Base-by-base conservation (phyloP, 176 grass and related monocot species). In the Avena insularis region DNA sequence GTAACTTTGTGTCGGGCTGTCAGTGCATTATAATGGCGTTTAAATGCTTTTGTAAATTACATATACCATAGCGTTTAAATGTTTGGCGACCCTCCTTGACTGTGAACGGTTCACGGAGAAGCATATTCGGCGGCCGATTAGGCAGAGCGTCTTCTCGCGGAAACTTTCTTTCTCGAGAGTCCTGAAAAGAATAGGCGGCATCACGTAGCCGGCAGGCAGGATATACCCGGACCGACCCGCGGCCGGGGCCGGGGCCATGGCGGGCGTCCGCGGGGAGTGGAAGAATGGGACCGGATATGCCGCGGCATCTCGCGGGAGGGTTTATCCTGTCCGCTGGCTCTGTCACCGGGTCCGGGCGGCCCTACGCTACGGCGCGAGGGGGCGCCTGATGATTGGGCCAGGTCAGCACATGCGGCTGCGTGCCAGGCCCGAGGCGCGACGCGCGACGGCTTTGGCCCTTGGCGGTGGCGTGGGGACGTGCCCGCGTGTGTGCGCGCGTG, bases 351-450 rank as follows among this genome's bases (percentile, higher is more conserved):
- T 4, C 46, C 71, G 9, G 9, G 9, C 19, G 69, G 69, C 69
- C 70, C 45, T 14, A 48, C 71, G 71, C 40, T 43, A 43, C 6
- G 38, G 38, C 38, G 38, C 38, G 38, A 43, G 38, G 38, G 6
- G 38, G 38, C 38, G 36, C 35, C 1, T 36, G 71, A 2, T 66
- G 17, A 83, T 48, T 79, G 58, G 89, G 20, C 77, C 69, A 88
- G 61, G 82, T 85, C 78, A 91, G 73, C 89, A 29, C 60, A 48
- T 77, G 59, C 69, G 57, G 66, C 48, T 9, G 51, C 11, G 86
- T 25, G 86, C 70, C 78, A 64, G 78, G 68, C 29, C 29, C 29
- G 20, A 77, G 66, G 8, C 4, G 35, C 56, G 23, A 21, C 6
- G 6, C 40, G 20, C 64, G 15, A 8, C 2, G 20, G 63, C 15